Percentiles rank a stretch among this genome's conserved stretches.
Evolutionary conservation across 352 stramenopile genomes (phyloP).

Genomic region (Globisporangium megalacanthum): DNA sequence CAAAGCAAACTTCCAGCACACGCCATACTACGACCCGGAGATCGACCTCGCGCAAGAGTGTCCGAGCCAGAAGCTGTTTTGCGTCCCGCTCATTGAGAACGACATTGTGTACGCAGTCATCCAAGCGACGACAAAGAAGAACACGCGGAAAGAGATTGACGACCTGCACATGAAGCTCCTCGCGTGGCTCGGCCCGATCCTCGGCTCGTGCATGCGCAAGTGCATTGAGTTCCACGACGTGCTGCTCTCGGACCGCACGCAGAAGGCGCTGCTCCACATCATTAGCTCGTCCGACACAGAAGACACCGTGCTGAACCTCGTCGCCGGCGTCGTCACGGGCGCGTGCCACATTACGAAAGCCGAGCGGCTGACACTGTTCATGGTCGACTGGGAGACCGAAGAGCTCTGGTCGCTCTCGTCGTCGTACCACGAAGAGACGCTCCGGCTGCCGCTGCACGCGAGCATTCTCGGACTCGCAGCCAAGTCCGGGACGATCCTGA

Average conservation of each 20-base stretch:
- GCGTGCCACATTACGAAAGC: conserved; percentile 79
- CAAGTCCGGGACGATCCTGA: conserved; percentile 56
- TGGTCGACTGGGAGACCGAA: conserved; percentile 80
- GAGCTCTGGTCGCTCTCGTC: conserved; percentile 80
- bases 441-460: conserved; percentile 50
- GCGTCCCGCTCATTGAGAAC: conserved; percentile 66
- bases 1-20: conserved; percentile 37
- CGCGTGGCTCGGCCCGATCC: conserved; percentile 73
- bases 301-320: conserved; percentile 79
- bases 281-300: conserved; percentile 80
- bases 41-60: conserved; percentile 64
- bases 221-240: conserved; percentile 85
- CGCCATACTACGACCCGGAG: conserved; percentile 47
- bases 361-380: conserved; percentile 71
- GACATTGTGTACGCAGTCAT: conserved; percentile 77
- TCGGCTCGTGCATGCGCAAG: conserved; percentile 81
- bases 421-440: conserved; percentile 63
- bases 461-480: conserved; percentile 63
- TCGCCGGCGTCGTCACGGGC: conserved; percentile 78
- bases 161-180: conserved; percentile 68
- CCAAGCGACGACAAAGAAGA: conserved; percentile 46
- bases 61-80: conserved; percentile 58
- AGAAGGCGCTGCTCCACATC: conserved; percentile 81
- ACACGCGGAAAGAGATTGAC: conserved; percentile 36
- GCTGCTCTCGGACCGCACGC: conserved; percentile 72